Conservation (phyloP, 257 asterid species). For the Knoxia roxburghii region DNA sequence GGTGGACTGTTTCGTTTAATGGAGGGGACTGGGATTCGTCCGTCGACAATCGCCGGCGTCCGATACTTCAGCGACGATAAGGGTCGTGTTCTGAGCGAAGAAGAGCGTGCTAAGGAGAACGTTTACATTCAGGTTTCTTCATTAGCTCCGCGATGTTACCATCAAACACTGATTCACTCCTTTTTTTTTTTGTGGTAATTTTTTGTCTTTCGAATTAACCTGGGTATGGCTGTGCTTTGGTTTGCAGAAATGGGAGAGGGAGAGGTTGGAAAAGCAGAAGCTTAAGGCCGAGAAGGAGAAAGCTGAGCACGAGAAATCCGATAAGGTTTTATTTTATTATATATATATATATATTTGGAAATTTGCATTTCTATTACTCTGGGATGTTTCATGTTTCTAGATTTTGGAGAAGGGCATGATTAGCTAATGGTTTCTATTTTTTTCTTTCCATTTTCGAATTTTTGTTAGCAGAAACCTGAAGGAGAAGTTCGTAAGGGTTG, state of each 20-base stretch:
- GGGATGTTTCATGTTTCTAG: neutral
- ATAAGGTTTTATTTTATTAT: slow-evolving; percentile 36
- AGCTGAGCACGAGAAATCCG: slow-evolving; percentile 47
- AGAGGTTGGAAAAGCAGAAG: slow-evolving; percentile 66
- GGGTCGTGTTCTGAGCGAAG: slow-evolving; percentile 77
- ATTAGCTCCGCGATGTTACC: neutral
- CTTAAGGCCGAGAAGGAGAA: slow-evolving; percentile 63
- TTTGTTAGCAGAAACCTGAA: slow-evolving; percentile 31
- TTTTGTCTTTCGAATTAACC: neutral
- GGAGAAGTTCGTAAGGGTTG: slow-evolving; percentile 21
- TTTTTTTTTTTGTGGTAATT: neutral
- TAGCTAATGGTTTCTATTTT: neutral
- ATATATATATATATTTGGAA: neutral
- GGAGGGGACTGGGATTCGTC: slow-evolving; percentile 31
- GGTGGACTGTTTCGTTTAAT: slow-evolving; percentile 27
- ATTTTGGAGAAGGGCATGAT: neutral
- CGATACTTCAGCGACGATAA: slow-evolving; percentile 53
- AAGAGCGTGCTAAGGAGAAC: slow-evolving; percentile 80
- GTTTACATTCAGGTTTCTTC: slow-evolving; percentile 63
- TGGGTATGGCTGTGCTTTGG: slow-evolving; percentile 7
- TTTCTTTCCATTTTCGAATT: neutral
- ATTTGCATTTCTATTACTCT: neutral
- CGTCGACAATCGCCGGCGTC: slow-evolving; percentile 32
- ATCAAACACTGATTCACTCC: neutral
- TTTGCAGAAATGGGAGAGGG: slow-evolving; percentile 73